Evolutionary conservation across 306 rosid genomes (phyloP), one percentile per base, ranked within the genome.

Genomic region (Casuarina cunninghamiana): DNA sequence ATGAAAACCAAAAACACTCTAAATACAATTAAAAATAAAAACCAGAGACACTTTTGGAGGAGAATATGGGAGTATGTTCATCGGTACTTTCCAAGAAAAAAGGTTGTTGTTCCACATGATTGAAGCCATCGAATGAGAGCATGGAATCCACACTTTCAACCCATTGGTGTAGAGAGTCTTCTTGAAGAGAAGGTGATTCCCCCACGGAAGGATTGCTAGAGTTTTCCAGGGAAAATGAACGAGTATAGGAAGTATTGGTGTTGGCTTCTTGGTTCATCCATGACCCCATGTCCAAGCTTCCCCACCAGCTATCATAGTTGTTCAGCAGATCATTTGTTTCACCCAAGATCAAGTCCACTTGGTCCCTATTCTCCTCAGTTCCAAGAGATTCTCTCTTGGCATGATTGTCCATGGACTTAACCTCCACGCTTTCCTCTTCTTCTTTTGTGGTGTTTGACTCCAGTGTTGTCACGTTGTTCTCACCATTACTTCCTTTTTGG

Each of bases 81-180:
- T 44, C 66, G 63, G 77, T 62, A 45, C 86, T 80, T 76, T 69
- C 78, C 81, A 77, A 80, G 78, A 74, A 84, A 79, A 78, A 80
- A 80, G 83, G 75, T 63, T 85, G 91, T 77, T 83, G 86, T 26
- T 88, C 86, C 38, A 86, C 86, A 77, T 78, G 77, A 80, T 80
- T 79, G 88, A 88, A 86, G 13, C 35, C 80, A 72, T 91, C 91
- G 96, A 91, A 90, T 41, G 89, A 74, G 70, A 88, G 83, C 62
- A 87, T 71, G 21, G 96, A 87, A 74, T 88, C 86, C 72, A 89
- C 79, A 73, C 61, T 71, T 65, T 83, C 88, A 75, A 84, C 77
- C 93, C 97, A 91, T 54, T 83, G 75, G 10, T 78, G 87, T 13
- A 82, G 76, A 57, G 82, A 81, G 45, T 83, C 74, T 50, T 82